Evolutionary conservation across 163 green algal species (phyloP).

Genomic region (Scenedesmus sp.): DNA sequence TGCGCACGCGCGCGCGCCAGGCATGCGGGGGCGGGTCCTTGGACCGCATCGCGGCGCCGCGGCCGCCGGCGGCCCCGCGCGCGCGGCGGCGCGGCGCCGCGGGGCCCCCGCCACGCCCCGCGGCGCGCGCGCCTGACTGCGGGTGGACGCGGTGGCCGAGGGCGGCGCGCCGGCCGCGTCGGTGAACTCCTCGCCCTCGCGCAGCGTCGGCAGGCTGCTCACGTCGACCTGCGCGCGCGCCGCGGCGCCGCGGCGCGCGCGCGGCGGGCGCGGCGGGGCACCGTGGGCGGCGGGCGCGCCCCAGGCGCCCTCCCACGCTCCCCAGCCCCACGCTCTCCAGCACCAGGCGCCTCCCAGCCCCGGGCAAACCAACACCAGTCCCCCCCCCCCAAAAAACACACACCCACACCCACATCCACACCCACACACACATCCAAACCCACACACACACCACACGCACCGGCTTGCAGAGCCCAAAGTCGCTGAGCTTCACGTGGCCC

Average conservation of each 20-base stretch:
- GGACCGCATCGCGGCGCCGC: too few relatives aligned
- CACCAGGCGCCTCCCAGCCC: too few relatives aligned
- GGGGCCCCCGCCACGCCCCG: too few relatives aligned
- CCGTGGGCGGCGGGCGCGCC: too few relatives aligned
- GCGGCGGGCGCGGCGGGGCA: too few relatives aligned
- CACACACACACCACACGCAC: slow-evolving; percentile 49
- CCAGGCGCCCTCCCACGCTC: too few relatives aligned
- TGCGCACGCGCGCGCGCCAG: slow-evolving; percentile 32
- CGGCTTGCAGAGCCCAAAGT: slow-evolving; percentile 99
- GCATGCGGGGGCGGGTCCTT: neutral
- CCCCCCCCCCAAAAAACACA: too few relatives aligned
- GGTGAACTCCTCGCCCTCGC: slow-evolving; percentile 53
- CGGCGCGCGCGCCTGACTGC: slow-evolving; percentile 14
- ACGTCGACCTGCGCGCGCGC: slow-evolving; percentile 56
- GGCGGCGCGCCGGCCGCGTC: slow-evolving; percentile 33
- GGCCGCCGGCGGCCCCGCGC: too few relatives aligned
- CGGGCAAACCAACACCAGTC: too few relatives aligned
- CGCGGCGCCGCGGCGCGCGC: slow-evolving; percentile 13
- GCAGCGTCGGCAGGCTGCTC: slow-evolving; percentile 52
- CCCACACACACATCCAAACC: neutral
- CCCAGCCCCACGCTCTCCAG: too few relatives aligned
- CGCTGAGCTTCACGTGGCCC: slow-evolving; percentile 96
- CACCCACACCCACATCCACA: too few relatives aligned
- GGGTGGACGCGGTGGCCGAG: slow-evolving; percentile 6
- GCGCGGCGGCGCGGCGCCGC: too few relatives aligned